These are phyloP conservation scores for Harrya chromipes DNA, from an alignment of 768 basidiomycete species.

Conservation along the genomic window DNA sequence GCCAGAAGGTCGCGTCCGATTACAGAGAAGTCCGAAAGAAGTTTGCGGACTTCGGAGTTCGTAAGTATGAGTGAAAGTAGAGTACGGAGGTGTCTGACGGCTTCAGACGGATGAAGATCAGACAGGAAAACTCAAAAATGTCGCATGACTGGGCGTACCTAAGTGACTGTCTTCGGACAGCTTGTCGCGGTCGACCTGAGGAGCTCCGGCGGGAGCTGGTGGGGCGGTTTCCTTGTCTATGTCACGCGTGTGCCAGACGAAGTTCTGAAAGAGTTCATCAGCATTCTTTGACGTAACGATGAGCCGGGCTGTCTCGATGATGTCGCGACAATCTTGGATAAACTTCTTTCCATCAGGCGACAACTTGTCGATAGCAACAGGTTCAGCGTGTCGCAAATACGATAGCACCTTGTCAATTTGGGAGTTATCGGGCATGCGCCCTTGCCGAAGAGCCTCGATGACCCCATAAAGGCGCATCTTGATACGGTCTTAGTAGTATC, in stretches of 20 bases:
- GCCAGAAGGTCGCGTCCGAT: constrained; percentile 85
- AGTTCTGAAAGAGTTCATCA: constrained; percentile 91
- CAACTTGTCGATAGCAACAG: constrained; percentile 61
- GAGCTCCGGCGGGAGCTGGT: constrained; percentile 37
- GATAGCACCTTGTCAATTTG: constrained; percentile 74
- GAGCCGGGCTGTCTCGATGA: constrained; percentile 68
- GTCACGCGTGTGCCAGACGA: constrained; percentile 75
- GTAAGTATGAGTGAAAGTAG: constrained; percentile 84
- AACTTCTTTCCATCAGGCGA: constrained; percentile 77
- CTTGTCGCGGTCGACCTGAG: constrained; percentile 55
- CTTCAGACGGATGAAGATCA: constrained; percentile 38
- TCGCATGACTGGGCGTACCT: constrained; percentile 40
- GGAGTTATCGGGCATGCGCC: constrained; percentile 72
- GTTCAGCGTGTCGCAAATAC: constrained; percentile 60
- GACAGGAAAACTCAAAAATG: background rate
- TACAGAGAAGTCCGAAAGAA: constrained; percentile 72
- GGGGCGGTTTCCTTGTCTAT: constrained; percentile 38
- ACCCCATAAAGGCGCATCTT: constrained; percentile 75
- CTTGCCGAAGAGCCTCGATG: constrained; percentile 75
- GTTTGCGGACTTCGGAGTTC: constrained; percentile 91
- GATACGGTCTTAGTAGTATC: background rate
- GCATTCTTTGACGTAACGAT: constrained; percentile 83
- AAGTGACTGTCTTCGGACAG: constrained; percentile 55
- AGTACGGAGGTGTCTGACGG: constrained; percentile 83
- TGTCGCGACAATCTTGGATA: constrained; percentile 71